Conservation (phyloP, 805 yeast genomes). For the Metschnikowia gelsemii region DNA sequence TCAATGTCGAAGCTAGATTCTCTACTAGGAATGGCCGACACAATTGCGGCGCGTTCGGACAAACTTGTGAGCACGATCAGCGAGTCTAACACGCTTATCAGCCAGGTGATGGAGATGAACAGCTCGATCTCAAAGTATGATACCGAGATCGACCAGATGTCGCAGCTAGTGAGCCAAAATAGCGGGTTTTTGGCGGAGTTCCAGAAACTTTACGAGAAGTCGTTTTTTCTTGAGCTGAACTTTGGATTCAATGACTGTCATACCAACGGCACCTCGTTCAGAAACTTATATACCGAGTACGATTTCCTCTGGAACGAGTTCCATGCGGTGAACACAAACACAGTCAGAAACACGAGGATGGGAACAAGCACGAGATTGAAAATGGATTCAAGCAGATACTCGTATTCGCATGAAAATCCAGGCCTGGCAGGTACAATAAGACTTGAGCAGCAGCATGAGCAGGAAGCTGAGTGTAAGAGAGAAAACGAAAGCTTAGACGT, state of each 20-base stretch:
- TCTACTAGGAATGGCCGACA: conserved; percentile 33
- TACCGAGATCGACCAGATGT: conserved; percentile 29
- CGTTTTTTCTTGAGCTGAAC: conserved; percentile 35
- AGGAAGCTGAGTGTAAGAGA: too few relatives aligned
- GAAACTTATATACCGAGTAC: conserved; percentile 31
- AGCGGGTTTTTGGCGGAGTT: conserved; percentile 25
- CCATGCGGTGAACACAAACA: conserved; percentile 12
- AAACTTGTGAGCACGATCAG: conserved; percentile 23
- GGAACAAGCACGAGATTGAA: too few relatives aligned
- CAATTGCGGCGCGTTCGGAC: conserved; percentile 30
- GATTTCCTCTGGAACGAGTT: conserved; percentile 23
- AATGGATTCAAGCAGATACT: too few relatives aligned
- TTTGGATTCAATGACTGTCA: conserved; percentile 30
- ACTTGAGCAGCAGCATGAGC: too few relatives aligned
- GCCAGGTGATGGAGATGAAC: conserved; percentile 22
- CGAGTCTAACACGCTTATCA: conserved; percentile 26
- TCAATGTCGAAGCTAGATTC: conserved; percentile 30
- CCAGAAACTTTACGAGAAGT: conserved; percentile 32
- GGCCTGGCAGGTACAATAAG: too few relatives aligned
- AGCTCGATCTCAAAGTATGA: conserved; percentile 28
- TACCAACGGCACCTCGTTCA: conserved; percentile 33
- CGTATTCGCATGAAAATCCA: too few relatives aligned
- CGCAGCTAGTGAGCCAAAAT: conserved; percentile 26
- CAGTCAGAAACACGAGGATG: too few relatives aligned
- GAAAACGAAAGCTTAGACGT: too few relatives aligned